A percentile compares a stretch with the other conserved stretches of the same genome.
phyloP scores from a whole-genome alignment of 371 early-diverging fungal genomes.

The Racocetra persica region DNA sequence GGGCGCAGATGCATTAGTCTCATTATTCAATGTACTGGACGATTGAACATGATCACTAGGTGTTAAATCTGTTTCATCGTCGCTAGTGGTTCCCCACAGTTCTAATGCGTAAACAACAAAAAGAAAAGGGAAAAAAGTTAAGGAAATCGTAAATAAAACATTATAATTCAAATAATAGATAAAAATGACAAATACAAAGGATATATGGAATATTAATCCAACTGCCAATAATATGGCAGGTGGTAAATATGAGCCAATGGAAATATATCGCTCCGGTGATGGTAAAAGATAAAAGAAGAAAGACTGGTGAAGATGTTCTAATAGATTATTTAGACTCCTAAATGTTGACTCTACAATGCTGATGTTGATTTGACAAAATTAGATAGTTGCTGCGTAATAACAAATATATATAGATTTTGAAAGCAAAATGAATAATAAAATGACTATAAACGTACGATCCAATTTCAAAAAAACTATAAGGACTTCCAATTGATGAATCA shows the following conservation, averaged over 20 bases:
- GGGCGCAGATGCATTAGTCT: constrained; percentile 1
- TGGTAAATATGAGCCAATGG: constrained; percentile 89
- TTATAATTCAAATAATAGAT: too few relatives aligned
- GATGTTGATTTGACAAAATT: constrained; percentile 15
- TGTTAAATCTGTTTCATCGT: constrained; percentile 36
- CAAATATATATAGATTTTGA: neutral
- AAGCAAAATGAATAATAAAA: neutral
- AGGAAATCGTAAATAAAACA: neutral
- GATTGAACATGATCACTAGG: constrained; percentile 37
- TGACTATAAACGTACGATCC: constrained; percentile 63
- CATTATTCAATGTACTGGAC: constrained; percentile 3
- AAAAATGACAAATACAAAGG: constrained; percentile 51
- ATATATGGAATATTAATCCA: constrained; percentile 68
- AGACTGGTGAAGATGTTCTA: constrained; percentile 95
- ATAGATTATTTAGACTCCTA: constrained; percentile 89
- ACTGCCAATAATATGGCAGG: constrained; percentile 77
- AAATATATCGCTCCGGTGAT: constrained; percentile 77
- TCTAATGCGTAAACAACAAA: constrained; percentile 54
- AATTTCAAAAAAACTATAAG: constrained; percentile 64
- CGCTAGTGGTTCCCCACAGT: constrained; percentile 54
- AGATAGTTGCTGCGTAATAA: neutral
- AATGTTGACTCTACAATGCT: constrained; percentile 85
- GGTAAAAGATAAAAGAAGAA: constrained; percentile 94
- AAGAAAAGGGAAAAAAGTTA: neutral
- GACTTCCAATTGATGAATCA: constrained; percentile 50